phyloP scores from a whole-genome alignment of 108 stramenopile genomes.

The Nitzschia sp. region DNA sequence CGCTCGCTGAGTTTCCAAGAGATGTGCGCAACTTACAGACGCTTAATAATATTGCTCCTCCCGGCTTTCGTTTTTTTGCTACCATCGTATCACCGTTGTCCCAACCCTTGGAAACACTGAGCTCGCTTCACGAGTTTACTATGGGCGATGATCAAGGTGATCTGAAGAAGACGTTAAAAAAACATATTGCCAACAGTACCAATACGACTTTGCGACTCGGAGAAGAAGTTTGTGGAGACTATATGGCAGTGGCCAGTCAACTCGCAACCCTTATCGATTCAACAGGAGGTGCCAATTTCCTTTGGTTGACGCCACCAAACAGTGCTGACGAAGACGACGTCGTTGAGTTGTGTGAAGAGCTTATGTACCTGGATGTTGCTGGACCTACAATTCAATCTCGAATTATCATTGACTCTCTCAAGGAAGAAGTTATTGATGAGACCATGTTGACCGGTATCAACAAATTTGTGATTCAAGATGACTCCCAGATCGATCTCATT shows the following conservation, averaged over 20 bases:
- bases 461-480: conserved; percentile 48
- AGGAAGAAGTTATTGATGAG: conserved; percentile 48
- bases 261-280: conserved; percentile 12
- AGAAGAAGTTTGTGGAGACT: background rate
- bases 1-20: conserved; percentile 27
- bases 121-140: conserved; percentile 2
- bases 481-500: conserved; percentile 21
- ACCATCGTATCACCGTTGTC: background rate
- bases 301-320: conserved; percentile 19
- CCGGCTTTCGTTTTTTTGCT: conserved; percentile 11
- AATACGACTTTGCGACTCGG: conserved; percentile 9
- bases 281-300: conserved; percentile 10
- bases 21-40: conserved; percentile 32
- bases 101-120: background rate
- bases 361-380: conserved; percentile 54
- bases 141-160: background rate
- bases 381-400: conserved; percentile 57
- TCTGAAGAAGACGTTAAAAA: background rate
- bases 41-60: conserved; percentile 19
- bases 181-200: background rate
- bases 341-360: conserved; percentile 51
- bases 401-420: conserved; percentile 37
- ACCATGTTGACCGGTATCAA: conserved; percentile 48
- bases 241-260: conserved; percentile 16
- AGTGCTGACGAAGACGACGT: conserved; percentile 20